Evolutionary conservation across 2,329 filamentous ascomycete species (phyloP).

Genomic region (Cephalotrichum gorgonifer): DNA sequence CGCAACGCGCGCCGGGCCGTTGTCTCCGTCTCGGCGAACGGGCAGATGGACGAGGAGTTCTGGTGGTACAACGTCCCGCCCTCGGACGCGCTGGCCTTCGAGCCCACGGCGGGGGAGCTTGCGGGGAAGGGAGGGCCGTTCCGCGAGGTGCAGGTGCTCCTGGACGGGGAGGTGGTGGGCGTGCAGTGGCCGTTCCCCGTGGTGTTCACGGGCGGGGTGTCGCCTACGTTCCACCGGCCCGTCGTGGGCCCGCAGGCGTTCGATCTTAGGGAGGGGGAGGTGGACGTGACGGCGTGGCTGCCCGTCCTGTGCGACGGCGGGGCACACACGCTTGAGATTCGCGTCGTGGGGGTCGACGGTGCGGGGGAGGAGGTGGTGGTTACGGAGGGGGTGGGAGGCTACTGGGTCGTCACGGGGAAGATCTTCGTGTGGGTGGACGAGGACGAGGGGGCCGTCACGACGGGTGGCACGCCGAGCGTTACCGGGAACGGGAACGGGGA

Average conservation of each 20-base stretch:
- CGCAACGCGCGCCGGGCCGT: slow-evolving; percentile 58
- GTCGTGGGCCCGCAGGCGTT: slow-evolving; percentile 72
- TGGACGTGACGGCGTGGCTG: slow-evolving; percentile 72
- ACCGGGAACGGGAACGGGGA: slow-evolving; percentile 30
- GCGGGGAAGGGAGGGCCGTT: slow-evolving; percentile 62
- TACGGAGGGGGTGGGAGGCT: slow-evolving; percentile 23
- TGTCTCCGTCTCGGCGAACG: slow-evolving; percentile 66
- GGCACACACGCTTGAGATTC: slow-evolving; percentile 57
- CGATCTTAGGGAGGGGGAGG: slow-evolving; percentile 68
- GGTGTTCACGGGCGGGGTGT: slow-evolving; percentile 73
- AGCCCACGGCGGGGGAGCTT: slow-evolving; percentile 41
- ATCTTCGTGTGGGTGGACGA: slow-evolving; percentile 66
- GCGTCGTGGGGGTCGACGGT: slow-evolving; percentile 55
- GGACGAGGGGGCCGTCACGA: slow-evolving; percentile 35
- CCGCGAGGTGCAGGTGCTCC: slow-evolving; percentile 65
- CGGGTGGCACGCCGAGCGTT: slow-evolving; percentile 27
- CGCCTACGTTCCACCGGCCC: slow-evolving; percentile 66
- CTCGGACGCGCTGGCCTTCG: slow-evolving; percentile 49
- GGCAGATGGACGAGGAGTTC: slow-evolving; percentile 69
- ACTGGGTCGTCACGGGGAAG: slow-evolving; percentile 71
- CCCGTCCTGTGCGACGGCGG: slow-evolving; percentile 56
- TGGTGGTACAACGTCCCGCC: slow-evolving; percentile 75
- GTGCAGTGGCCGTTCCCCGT: slow-evolving; percentile 74
- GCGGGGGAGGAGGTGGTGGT: slow-evolving; percentile 16
- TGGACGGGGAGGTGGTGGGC: slow-evolving; percentile 64